These are phyloP conservation scores for Candida ipomoeae DNA, from an alignment of 805 yeast genomes.

Conservation along the genomic window DNA sequence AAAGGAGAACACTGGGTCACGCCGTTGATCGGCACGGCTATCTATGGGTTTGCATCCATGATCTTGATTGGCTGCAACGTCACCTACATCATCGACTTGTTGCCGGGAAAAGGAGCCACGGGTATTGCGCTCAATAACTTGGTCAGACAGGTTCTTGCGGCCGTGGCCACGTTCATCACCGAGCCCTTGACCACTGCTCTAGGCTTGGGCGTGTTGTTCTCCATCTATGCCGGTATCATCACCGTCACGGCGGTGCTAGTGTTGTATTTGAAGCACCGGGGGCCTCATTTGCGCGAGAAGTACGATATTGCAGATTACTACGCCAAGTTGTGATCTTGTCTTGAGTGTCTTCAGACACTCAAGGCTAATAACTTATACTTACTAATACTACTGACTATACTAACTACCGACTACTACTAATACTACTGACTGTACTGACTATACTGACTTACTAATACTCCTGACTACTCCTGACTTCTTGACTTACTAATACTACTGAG, in stretches of 20 bases:
- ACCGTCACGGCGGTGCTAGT: constrained; percentile 41
- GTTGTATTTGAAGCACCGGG: constrained; percentile 47
- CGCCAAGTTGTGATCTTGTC: constrained; percentile 40
- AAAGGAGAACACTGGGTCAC: constrained; percentile 67
- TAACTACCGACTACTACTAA: too few species aligned
- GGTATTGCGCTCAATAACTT: constrained; percentile 83
- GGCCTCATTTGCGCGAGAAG: constrained; percentile 60
- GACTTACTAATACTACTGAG: too few species aligned
- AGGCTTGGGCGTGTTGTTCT: constrained; percentile 66
- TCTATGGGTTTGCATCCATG: constrained; percentile 82
- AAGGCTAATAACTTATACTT: too few species aligned
- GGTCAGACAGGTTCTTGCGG: constrained; percentile 68
- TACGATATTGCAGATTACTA: constrained; percentile 57
- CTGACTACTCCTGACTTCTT: too few species aligned
- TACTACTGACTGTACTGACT: too few species aligned
- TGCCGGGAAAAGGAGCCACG: constrained; percentile 86
- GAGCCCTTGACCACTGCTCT: constrained; percentile 66
- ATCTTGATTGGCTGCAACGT: constrained; percentile 76
- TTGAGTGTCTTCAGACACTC: too few species aligned
- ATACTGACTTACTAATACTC: too few species aligned
- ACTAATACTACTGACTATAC: too few species aligned
- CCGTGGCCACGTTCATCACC: constrained; percentile 68
- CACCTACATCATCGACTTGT: constrained; percentile 76
- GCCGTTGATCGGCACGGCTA: constrained; percentile 76
- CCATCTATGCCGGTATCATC: constrained; percentile 61